phyloP scores from a whole-genome alignment of 306 rosid genomes.

The Trifolium subterraneum region DNA sequence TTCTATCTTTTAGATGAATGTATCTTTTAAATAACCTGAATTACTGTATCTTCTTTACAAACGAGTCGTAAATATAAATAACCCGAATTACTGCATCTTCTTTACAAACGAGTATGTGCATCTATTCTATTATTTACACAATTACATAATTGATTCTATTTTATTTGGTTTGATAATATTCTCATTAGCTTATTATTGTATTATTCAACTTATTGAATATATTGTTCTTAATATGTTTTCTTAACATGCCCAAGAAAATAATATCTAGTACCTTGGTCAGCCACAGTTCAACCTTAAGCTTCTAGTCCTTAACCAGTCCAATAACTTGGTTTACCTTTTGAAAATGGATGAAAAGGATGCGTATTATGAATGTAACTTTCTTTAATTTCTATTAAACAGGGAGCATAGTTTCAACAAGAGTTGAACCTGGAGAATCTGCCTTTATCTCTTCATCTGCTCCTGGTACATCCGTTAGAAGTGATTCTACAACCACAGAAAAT shows the following conservation, averaged over 20 bases:
- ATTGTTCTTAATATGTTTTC: neutral
- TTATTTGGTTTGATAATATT: neutral
- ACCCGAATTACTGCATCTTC: neutral
- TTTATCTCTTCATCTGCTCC: slow-evolving; percentile 75
- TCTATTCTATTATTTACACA: neutral
- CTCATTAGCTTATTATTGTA: neutral
- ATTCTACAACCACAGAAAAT: slow-evolving; percentile 51
- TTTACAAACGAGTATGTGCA: neutral
- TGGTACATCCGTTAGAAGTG: slow-evolving; percentile 58
- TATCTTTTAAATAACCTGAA: neutral
- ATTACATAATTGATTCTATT: no score
- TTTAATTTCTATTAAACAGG: slow-evolving; percentile 52
- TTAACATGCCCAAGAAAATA: neutral
- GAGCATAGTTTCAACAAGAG: slow-evolving; percentile 36
- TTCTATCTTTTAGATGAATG: slow-evolving; percentile 30
- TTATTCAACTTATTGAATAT: neutral
- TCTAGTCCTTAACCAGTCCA: no score
- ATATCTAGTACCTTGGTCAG: neutral
- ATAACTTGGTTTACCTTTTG: neutral
- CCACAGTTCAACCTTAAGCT: neutral
- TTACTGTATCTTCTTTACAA: neutral
- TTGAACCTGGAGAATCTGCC: slow-evolving; percentile 61
- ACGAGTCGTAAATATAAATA: neutral
- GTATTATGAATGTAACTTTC: slow-evolving; percentile 15
- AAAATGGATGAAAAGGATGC: slow-evolving; percentile 33